Base-by-base conservation (phyloP, 1,284 basidiomycete species). In the Puccinia sorghi region DNA sequence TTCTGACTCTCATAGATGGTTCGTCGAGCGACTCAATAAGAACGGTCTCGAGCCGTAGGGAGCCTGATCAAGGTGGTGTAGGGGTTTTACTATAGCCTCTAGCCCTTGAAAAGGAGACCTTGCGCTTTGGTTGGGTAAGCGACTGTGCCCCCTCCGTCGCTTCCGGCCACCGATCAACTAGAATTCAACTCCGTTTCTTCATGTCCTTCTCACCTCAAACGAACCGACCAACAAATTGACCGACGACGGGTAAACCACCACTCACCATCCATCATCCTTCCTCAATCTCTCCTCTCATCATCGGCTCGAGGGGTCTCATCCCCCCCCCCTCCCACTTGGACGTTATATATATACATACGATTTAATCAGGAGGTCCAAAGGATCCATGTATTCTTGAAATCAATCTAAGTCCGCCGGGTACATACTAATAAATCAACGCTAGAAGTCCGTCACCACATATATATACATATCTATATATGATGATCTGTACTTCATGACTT, bases 11-110 rank as follows among this genome's bases (percentile, higher is more conserved):
- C 13, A 12, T 52, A 78, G 76, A 78, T 78, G 76, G 76, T 78
- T 41, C 76, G 76, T 32, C 76, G 76, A 20, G 76, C 76, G 17
- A 78, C 66, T 50, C 76, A 78, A 54, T 78, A 22, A 61, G 37
- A 37, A 27, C 15, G 7, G 46, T 48, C 46, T 17, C 64, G 46
- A 15, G 43, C 9, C 17, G 8, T 64, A 43, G 37, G 25, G 46
- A 25, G 6, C 39, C 64, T 67, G 22, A 67, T 32, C 46, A 22
- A 67, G n/a, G 20, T 32, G 41, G 7, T 32, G 32, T 32, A 32
- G 22, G 15, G 64, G 64, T 67, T 46, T 66, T 50, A 13, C 27
- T n/a, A 25, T 66, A 32, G 27, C 43, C 64, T 50, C 39, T 67
- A 67, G 64, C 64, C 41, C 43, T 67, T 67, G 64, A 67, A 67